Percentiles rank a stretch among this genome's conserved stretches.
Conservation (phyloP, 2,329 filamentous ascomycete genomes). For the Colletotrichum sidae region DNA sequence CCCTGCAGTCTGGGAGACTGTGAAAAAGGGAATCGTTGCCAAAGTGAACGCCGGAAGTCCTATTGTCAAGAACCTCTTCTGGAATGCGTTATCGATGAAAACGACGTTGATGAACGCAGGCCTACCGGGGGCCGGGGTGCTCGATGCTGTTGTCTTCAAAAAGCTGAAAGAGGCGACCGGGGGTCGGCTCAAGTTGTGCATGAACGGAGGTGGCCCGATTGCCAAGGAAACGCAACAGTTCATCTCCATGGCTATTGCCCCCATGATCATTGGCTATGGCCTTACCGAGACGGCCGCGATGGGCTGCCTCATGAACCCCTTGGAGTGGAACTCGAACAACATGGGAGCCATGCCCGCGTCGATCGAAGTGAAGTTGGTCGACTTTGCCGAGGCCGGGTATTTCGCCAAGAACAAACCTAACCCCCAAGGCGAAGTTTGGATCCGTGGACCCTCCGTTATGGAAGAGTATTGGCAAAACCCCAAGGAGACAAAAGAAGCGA, state of each 20-base stretch:
- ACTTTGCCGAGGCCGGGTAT: slow-evolving; percentile 87
- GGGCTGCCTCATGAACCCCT: slow-evolving; percentile 79
- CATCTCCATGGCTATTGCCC: slow-evolving; percentile 87
- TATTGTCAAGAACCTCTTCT: slow-evolving; percentile 80
- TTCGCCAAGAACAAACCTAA: slow-evolving; percentile 78
- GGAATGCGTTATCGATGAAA: slow-evolving; percentile 67
- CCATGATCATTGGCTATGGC: slow-evolving; percentile 91
- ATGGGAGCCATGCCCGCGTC: slow-evolving; percentile 80
- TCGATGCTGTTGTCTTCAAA: slow-evolving; percentile 87
- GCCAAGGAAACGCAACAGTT: slow-evolving; percentile 88
- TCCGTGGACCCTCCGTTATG: slow-evolving; percentile 79
- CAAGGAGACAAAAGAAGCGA: slow-evolving; percentile 77
- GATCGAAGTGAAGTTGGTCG: slow-evolving; percentile 86
- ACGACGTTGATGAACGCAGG: slow-evolving; percentile 62
- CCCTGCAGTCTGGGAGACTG: slow-evolving; percentile 89
- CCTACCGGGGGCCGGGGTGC: slow-evolving; percentile 73
- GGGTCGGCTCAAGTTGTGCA: slow-evolving; percentile 80
- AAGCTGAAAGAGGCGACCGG: slow-evolving; percentile 93
- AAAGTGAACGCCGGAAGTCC: slow-evolving; percentile 79
- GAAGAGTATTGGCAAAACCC: slow-evolving; percentile 82
- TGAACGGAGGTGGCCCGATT: slow-evolving; percentile 89
- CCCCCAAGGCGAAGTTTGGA: slow-evolving; percentile 89
- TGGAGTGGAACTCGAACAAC: slow-evolving; percentile 78
- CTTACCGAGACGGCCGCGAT: slow-evolving; percentile 87
- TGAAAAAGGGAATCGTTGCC: slow-evolving; percentile 88